phyloP scores from a whole-genome alignment of 352 stramenopile species.

The Globisporangium solare region DNA sequence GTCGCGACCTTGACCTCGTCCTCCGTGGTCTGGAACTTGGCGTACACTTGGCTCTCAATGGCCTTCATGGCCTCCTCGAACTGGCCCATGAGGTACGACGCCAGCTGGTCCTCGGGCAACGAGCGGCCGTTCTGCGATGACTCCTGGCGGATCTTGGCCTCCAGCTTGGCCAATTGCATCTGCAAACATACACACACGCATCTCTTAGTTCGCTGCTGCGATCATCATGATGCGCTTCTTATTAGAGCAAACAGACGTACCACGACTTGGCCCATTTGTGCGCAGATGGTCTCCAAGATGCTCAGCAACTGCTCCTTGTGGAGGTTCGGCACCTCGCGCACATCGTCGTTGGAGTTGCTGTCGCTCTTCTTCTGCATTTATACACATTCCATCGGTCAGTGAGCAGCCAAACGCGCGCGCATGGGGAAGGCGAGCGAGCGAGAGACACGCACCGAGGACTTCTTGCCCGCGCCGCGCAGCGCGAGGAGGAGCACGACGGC shows the following conservation, averaged over 20 bases:
- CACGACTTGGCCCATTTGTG: constrained; percentile 87
- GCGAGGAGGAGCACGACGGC: constrained; percentile 52
- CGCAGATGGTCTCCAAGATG: constrained; percentile 85
- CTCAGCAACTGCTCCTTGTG: constrained; percentile 85
- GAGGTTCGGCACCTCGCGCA: constrained; percentile 77
- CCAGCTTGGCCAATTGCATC: constrained; percentile 85
- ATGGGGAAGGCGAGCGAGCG: background rate
- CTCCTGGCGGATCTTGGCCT: constrained; percentile 87
- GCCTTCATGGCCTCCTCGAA: constrained; percentile 89
- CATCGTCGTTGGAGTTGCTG: constrained; percentile 45
- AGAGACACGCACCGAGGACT: constrained; percentile 28
- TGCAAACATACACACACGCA: constrained; percentile 14
- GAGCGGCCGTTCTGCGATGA: constrained; percentile 79
- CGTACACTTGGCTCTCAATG: constrained; percentile 86
- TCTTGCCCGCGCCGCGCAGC: constrained; percentile 32
- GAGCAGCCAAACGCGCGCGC: background rate
- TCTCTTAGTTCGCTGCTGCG: background rate
- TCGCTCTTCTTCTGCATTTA: constrained; percentile 45
- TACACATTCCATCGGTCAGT: constrained; percentile 1
- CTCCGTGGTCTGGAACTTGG: constrained; percentile 87
- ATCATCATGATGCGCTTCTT: background rate
- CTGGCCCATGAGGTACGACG: constrained; percentile 86
- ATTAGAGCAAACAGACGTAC: constrained; percentile 28
- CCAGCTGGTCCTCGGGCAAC: constrained; percentile 79
- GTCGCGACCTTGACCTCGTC: constrained; percentile 83